A percentile compares a stretch with the other conserved stretches of the same genome.
These are phyloP conservation scores for Talaromyces sp. DNA, from an alignment of 2,329 filamentous ascomycete species.

Conservation along the genomic window DNA sequence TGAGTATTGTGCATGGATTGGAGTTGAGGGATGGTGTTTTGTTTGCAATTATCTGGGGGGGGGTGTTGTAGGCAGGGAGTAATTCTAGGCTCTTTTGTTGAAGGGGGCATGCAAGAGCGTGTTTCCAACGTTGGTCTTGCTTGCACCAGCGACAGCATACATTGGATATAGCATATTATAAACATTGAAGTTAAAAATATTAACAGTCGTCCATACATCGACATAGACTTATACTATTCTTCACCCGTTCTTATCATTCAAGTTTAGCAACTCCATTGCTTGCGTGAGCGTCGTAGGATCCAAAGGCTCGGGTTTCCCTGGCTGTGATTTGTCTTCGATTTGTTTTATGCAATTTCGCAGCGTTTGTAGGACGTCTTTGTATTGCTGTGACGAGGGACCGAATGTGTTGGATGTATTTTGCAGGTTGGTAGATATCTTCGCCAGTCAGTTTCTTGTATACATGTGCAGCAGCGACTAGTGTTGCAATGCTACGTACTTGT, in stretches of 20 bases:
- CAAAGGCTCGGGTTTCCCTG: background rate
- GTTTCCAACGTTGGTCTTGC: background rate
- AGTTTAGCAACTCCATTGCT: slow-evolving; percentile 31
- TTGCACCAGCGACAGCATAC: background rate
- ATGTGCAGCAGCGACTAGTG: too few relatives aligned
- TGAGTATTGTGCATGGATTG: slow-evolving; percentile 8
- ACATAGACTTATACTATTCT: background rate
- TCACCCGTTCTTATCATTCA: slow-evolving; percentile 4
- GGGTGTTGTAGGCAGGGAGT: background rate
- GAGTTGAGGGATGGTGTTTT: slow-evolving; percentile 7
- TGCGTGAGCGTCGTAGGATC: slow-evolving; percentile 26
- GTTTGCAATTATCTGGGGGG: background rate
- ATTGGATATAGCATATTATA: background rate
- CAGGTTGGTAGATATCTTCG: slow-evolving; percentile 38
- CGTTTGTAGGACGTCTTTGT: slow-evolving; percentile 30
- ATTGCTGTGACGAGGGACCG: slow-evolving; percentile 31
- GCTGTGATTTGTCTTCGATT: slow-evolving; percentile 14
- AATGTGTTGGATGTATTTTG: slow-evolving; percentile 36
- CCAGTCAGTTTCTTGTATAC: background rate
- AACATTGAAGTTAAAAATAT: background rate
- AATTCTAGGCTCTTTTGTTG: background rate
- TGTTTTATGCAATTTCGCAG: slow-evolving; percentile 28
- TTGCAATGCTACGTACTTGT: background rate
- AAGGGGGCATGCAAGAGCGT: background rate
- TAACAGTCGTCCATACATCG: background rate